Base-by-base conservation (phyloP, 2,329 filamentous ascomycete genomes). In the Apiospora kogelbergensis region DNA sequence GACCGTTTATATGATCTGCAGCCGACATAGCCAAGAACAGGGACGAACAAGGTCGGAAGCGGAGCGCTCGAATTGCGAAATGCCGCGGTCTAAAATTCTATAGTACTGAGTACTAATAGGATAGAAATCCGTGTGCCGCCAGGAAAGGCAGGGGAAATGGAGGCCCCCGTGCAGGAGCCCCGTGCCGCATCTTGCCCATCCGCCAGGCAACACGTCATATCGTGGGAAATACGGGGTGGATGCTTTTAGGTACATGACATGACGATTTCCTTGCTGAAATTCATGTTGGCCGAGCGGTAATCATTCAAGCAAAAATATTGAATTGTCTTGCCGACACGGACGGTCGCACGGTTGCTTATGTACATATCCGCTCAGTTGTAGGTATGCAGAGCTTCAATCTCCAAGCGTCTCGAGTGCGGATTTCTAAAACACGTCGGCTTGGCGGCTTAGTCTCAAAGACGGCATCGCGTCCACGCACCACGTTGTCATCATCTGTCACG, bases 401-500 rank as follows among this genome's bases (percentile, higher is more conserved):
- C 48, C 48, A 30, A 57, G 48, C 48, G 48, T 57, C 48, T 57
- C 48, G 48, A 57, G 20, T 57, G 48, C 24, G 17, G 48, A 57
- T 60, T 60, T 60, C 37, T 60, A 60, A 60, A 60, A 60, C 53
- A 60, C 53, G 26, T 60, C 33, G 30, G 17, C 53, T 60, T 60
- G 53, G 53, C 53, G 53, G 17, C 9, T n/a, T 37, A 60, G 53
- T 60, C 53, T 60, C 30, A 33, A 37, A 60, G 30, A 37, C 40
- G 53, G 53, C 30, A 37, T 60, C 53, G 53, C 53, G 53, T 60
- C 53, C 46, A 26, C 48, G 48, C 30, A 42, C 26, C 48, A 60
- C 53, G 53, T 60, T 60, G 53, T 60, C 53, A 33, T 60, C 53
- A 60, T 60, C 53, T 60, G 53, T 37, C 53, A 60, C 26, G 53